These are phyloP conservation scores for Monosporozyma aerobia DNA, from an alignment of 805 yeast genomes.

Conservation along the genomic window DNA sequence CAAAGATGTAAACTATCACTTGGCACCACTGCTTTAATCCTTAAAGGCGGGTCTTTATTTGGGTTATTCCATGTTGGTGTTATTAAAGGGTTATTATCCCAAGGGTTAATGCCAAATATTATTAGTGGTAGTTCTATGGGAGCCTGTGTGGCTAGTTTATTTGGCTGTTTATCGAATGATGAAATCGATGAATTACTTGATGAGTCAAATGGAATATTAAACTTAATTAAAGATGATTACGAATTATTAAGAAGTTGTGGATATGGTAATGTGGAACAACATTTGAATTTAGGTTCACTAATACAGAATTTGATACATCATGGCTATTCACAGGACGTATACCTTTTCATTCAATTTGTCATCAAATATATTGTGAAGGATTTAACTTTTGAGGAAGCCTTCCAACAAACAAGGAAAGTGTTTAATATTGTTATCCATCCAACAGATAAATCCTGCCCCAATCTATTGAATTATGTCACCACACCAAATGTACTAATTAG, in stretches of 20 bases:
- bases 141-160: slow-evolving; percentile 81
- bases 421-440: slow-evolving; percentile 84
- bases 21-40: slow-evolving; percentile 82
- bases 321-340: slow-evolving; percentile 81
- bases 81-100: slow-evolving; percentile 67
- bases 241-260: slow-evolving; percentile 46
- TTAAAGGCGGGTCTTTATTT: slow-evolving; percentile 93
- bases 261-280: slow-evolving; percentile 31
- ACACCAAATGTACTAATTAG: slow-evolving; percentile 86
- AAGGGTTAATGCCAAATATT: slow-evolving; percentile 71
- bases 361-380: slow-evolving; percentile 60
- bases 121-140: slow-evolving; percentile 92
- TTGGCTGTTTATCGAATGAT: slow-evolving; percentile 61
- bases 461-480: slow-evolving; percentile 76
- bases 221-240: slow-evolving; percentile 47
- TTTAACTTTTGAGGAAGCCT: slow-evolving; percentile 90
- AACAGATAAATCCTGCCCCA: slow-evolving; percentile 48
- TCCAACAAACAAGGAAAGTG: slow-evolving; percentile 63
- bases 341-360: slow-evolving; percentile 71
- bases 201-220: slow-evolving; percentile 26
- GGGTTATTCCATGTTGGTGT: slow-evolving; percentile 94
- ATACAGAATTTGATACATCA: slow-evolving; percentile 67
- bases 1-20: slow-evolving; percentile 76
- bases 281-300: slow-evolving; percentile 45
- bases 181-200: slow-evolving; percentile 45